A percentile compares a stretch with the other conserved stretches of the same genome.
These are phyloP conservation scores for Salvia hispanica DNA, from an alignment of 257 asterid species.

Conservation along the genomic window DNA sequence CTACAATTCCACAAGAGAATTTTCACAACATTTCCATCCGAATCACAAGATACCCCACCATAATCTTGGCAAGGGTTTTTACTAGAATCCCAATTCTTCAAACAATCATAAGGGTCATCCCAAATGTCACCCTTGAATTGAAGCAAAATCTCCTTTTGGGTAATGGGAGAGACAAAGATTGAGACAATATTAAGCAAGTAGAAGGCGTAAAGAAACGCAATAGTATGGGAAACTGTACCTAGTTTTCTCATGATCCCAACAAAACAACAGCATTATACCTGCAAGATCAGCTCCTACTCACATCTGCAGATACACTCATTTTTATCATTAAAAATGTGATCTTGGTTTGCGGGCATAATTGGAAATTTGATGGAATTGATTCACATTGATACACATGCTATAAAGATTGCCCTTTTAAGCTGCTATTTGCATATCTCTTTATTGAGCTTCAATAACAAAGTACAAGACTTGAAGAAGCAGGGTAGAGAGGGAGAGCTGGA, in stretches of 20 bases:
- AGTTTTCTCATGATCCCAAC: slow-evolving; percentile 48
- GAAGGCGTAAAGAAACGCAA: slow-evolving; percentile 42
- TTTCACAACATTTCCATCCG: slow-evolving; percentile 75
- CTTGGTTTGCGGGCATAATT: slow-evolving; percentile 1
- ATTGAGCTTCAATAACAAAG: slow-evolving; percentile 37
- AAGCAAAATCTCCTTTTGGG: slow-evolving; percentile 89
- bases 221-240: slow-evolving; percentile 51
- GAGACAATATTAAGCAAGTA: slow-evolving; percentile 43
- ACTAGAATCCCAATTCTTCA: slow-evolving; percentile 66
- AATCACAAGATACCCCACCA: slow-evolving; percentile 66
- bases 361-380: slow-evolving; percentile 36
- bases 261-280: no score
- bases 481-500: background rate
- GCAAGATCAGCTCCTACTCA: slow-evolving; percentile 41
- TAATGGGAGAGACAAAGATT: slow-evolving; percentile 47
- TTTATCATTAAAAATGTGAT: background rate
- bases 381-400: background rate
- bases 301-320: no score
- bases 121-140: slow-evolving; percentile 84
- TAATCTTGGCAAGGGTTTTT: slow-evolving; percentile 63
- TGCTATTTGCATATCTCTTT: slow-evolving; percentile 21
- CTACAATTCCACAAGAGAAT: slow-evolving; percentile 82
- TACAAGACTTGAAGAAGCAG: background rate
- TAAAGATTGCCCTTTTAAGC: slow-evolving; percentile 3
- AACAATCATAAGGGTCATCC: slow-evolving; percentile 75